A percentile compares a stretch with the other conserved stretches of the same genome.
Conservation (phyloP, 352 stramenopile species). For the Phytophthora chlamydospora region DNA sequence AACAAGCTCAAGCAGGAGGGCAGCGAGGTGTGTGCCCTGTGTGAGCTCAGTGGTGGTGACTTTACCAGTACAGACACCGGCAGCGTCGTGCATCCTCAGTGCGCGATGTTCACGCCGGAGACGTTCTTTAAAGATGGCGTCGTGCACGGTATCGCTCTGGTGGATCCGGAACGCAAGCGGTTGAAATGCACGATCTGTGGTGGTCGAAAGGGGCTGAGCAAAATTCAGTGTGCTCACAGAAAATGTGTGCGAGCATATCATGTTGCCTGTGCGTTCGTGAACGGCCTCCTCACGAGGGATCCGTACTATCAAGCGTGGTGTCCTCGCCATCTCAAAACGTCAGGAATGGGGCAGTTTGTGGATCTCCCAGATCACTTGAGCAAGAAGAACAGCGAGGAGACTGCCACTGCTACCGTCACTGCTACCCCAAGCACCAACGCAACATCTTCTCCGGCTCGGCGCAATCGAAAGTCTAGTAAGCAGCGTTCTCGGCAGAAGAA, state of each 20-base stretch:
- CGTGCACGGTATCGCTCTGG: slow-evolving; percentile 62
- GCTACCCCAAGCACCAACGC: slow-evolving; percentile 15
- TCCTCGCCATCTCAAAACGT: slow-evolving; percentile 75
- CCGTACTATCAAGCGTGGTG: slow-evolving; percentile 82
- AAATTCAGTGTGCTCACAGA: slow-evolving; percentile 77
- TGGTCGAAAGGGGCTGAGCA: slow-evolving; percentile 70
- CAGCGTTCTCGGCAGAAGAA: slow-evolving; percentile 30
- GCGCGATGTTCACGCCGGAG: slow-evolving; percentile 85
- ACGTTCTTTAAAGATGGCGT: slow-evolving; percentile 81
- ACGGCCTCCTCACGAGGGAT: slow-evolving; percentile 63
- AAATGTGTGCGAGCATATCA: slow-evolving; percentile 74
- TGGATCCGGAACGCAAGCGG: slow-evolving; percentile 52
- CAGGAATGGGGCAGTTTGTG: slow-evolving; percentile 65
- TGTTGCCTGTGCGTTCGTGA: slow-evolving; percentile 77
- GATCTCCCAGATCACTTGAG: slow-evolving; percentile 70
- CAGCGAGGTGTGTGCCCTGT: slow-evolving; percentile 72
- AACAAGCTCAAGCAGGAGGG: slow-evolving; percentile 80
- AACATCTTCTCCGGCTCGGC: slow-evolving; percentile 12
- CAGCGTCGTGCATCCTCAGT: slow-evolving; percentile 75
- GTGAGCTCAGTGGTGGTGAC: slow-evolving; percentile 76
- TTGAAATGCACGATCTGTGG: slow-evolving; percentile 72
- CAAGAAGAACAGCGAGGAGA: slow-evolving; percentile 23
- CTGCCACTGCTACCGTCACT: neutral
- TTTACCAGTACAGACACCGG: slow-evolving; percentile 72
- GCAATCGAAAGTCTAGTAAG: slow-evolving; percentile 25